A percentile compares a stretch with the other conserved stretches of the same genome.
phyloP scores from a whole-genome alignment of 192 early-diverging fungal species.

The Coemansia sp. region DNA sequence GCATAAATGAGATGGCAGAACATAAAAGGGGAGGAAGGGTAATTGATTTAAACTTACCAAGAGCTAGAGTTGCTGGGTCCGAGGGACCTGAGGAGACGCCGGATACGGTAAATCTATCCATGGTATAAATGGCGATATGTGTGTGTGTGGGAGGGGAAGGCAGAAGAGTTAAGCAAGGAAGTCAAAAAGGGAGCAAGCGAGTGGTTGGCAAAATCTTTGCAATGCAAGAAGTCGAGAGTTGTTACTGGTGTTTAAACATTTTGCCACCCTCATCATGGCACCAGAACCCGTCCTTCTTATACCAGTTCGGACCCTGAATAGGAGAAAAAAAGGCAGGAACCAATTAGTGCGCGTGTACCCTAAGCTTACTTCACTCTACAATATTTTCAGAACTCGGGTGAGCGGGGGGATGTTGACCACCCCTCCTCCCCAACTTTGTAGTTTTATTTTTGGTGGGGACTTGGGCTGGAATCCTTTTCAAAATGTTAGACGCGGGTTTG shows the following conservation, averaged over 20 bases:
- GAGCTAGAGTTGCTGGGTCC: constrained; percentile 20
- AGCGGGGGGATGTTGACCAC: too few relatives aligned
- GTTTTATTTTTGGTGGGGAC: too few relatives aligned
- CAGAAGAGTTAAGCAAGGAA: neutral
- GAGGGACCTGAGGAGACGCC: neutral
- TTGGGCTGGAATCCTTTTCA: too few relatives aligned
- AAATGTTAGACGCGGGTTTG: too few relatives aligned
- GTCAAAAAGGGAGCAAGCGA: neutral
- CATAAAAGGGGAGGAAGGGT: neutral
- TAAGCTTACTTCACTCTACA: too few relatives aligned
- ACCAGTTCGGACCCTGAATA: neutral
- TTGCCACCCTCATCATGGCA: neutral
- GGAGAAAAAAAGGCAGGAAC: neutral
- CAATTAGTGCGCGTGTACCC: neutral
- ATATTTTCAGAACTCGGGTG: too few relatives aligned
- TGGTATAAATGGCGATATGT: too few relatives aligned
- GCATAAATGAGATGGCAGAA: neutral
- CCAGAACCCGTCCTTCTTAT: neutral
- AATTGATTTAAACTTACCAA: constrained; percentile 38
- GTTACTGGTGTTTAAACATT: neutral
- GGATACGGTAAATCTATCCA: too few relatives aligned
- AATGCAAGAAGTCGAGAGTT: neutral
- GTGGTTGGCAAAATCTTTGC: neutral
- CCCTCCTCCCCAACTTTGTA: too few relatives aligned
- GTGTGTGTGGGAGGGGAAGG: neutral